phyloP scores from a whole-genome alignment of 78 protist genomes.

The Dictyostelium citrinum region DNA sequence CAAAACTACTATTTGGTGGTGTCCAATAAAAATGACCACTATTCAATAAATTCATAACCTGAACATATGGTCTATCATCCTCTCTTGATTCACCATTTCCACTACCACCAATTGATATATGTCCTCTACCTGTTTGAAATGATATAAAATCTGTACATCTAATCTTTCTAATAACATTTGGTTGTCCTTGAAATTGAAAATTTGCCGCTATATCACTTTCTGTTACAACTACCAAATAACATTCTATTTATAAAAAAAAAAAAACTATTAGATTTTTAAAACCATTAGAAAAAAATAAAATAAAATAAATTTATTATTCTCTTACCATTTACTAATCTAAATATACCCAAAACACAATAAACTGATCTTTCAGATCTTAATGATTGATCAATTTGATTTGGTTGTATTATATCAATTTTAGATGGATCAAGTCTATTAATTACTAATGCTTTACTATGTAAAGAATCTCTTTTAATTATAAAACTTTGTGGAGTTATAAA shows the following conservation, averaged over 20 bases:
- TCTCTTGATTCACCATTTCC: background rate
- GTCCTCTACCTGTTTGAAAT: constrained; percentile 45
- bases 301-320: too few relatives aligned
- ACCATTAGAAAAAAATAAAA: too few relatives aligned
- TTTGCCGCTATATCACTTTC: constrained; percentile 34
- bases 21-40: constrained; percentile 69
- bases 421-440: constrained; percentile 33
- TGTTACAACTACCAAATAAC: constrained; percentile 52
- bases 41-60: constrained; percentile 62
- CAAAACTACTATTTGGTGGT: constrained; percentile 23
- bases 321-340: constrained; percentile 26
- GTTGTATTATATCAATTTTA: constrained; percentile 22
- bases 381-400: background rate
- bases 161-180: constrained; percentile 57
- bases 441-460: constrained; percentile 38
- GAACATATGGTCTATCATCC: constrained; percentile 44
- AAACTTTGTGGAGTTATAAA: constrained; percentile 14
- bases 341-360: constrained; percentile 52
- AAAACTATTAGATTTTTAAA: too few relatives aligned
- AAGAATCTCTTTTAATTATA: constrained; percentile 32
- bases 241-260: background rate
- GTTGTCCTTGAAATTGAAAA: constrained; percentile 38
- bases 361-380: constrained; percentile 14
- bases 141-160: constrained; percentile 47
- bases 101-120: background rate